phyloP scores from a whole-genome alignment of 2,329 filamentous ascomycete genomes.

The Knoxdaviesia proteae region DNA sequence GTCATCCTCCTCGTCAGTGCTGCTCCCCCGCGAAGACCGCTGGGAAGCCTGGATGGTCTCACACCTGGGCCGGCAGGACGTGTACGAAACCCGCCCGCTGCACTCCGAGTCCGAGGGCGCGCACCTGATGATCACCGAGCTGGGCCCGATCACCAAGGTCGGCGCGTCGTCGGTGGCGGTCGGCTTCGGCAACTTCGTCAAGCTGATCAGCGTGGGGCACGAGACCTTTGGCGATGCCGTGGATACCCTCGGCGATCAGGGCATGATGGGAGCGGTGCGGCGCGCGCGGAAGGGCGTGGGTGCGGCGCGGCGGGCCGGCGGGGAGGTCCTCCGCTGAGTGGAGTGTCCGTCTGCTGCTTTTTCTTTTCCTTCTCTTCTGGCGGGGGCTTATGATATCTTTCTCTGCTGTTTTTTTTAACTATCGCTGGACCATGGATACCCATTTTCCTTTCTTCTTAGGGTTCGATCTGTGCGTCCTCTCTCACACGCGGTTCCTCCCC shows the following conservation, averaged over 20 bases:
- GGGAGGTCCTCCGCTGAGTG: too few species aligned
- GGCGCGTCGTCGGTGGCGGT: constrained; percentile 47
- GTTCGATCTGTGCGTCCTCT: too few species aligned
- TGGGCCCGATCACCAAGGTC: constrained; percentile 43
- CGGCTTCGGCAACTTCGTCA: constrained; percentile 52
- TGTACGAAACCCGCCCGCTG: constrained; percentile 24
- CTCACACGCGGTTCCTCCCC: too few species aligned
- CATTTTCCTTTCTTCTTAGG: too few species aligned
- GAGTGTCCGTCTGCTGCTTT: too few species aligned
- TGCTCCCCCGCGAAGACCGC: constrained; percentile 8
- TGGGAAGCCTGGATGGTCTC: constrained; percentile 37
- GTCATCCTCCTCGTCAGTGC: not conserved
- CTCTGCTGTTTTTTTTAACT: too few species aligned
- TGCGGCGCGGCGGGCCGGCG: too few species aligned
- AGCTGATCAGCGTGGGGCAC: constrained; percentile 45
- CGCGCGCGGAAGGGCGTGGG: too few species aligned
- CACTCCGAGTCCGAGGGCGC: constrained; percentile 19
- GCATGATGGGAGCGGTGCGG: not conserved
- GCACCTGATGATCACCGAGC: constrained; percentile 40
- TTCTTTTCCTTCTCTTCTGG: too few species aligned
- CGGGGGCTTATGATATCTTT: too few species aligned
- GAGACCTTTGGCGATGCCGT: constrained; percentile 35
- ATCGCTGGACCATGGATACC: too few species aligned
- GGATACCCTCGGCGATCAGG: constrained; percentile 7
- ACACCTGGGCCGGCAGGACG: constrained; percentile 20